A percentile compares a stretch with the other conserved stretches of the same genome.
phyloP scores from a whole-genome alignment of 228 moss, liverwort and hornwort genomes.

The Sphagnum magellanicum region DNA sequence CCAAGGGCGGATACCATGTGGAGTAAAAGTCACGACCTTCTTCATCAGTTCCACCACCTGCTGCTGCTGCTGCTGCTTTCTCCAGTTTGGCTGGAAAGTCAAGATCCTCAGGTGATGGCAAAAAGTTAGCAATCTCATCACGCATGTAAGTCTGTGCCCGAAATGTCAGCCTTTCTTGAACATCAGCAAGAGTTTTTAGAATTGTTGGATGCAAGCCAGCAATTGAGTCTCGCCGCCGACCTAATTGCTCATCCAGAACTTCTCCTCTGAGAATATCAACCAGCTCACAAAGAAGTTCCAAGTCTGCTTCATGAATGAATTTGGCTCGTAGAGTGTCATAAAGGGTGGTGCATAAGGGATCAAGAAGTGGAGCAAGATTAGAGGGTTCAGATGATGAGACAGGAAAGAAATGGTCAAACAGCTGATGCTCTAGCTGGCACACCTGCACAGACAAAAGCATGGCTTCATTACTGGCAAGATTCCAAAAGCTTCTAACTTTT shows the following conservation, averaged over 20 bases:
- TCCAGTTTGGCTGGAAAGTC: slow-evolving; percentile 86
- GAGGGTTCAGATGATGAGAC: slow-evolving; percentile 72
- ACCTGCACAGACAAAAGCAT: slow-evolving; percentile 35
- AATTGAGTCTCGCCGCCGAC: slow-evolving; percentile 83
- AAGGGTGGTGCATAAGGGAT: slow-evolving; percentile 89
- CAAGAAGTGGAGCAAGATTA: slow-evolving; percentile 85
- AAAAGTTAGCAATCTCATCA: slow-evolving; percentile 86
- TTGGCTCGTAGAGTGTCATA: slow-evolving; percentile 96
- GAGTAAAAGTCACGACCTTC: slow-evolving; percentile 65
- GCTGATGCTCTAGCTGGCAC: slow-evolving; percentile 95
- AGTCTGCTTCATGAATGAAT: slow-evolving; percentile 92
- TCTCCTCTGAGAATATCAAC: slow-evolving; percentile 93
- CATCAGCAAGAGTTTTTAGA: slow-evolving; percentile 86
- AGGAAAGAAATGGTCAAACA: slow-evolving; percentile 97
- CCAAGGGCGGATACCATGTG: slow-evolving; percentile 87
- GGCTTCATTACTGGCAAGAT: no score
- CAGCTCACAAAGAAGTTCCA: slow-evolving; percentile 94
- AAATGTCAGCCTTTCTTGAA: slow-evolving; percentile 94
- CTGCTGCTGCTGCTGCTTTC: slow-evolving; percentile 42
- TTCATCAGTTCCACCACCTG: slow-evolving; percentile 55
- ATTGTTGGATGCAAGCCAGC: slow-evolving; percentile 95
- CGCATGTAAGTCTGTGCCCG: slow-evolving; percentile 98
- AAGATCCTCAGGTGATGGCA: slow-evolving; percentile 79
- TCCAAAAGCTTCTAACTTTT: no score
- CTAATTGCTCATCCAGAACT: slow-evolving; percentile 93